Evolutionary conservation across 2,329 filamentous ascomycete genomes (phyloP).

Genomic region (Xylaria sp.): DNA sequence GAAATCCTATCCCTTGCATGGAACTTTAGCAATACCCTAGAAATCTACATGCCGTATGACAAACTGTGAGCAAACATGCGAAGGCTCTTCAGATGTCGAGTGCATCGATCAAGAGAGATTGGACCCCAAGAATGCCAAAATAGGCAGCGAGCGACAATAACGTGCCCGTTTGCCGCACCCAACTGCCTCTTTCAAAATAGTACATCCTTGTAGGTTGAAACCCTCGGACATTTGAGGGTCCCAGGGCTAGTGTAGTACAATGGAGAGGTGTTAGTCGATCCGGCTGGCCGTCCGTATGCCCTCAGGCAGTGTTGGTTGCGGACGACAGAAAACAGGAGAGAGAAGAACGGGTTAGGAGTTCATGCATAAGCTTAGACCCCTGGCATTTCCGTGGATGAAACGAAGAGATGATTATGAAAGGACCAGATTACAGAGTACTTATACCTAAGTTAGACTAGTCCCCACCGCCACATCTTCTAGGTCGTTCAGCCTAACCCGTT

Average conservation of each 20-base stretch:
- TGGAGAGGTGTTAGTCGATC: too few relatives aligned
- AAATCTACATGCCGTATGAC: not conserved
- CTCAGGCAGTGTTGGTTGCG: not conserved
- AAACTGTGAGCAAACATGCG: not conserved
- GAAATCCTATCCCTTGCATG: not conserved
- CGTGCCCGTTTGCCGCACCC: not conserved
- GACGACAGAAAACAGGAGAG: not conserved
- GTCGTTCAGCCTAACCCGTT: not conserved
- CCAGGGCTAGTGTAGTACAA: not conserved
- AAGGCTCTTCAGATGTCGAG: not conserved
- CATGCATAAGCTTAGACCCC: slow-evolving; percentile 6
- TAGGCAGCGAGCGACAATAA: not conserved
- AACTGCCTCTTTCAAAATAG: slow-evolving; percentile 21
- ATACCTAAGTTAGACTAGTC: not conserved
- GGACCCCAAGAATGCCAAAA: not conserved
- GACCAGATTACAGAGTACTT: not conserved
- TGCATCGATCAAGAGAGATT: not conserved
- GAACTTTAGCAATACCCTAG: not conserved
- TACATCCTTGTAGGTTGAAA: not conserved
- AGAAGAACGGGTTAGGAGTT: not conserved
- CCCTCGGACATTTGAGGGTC: slow-evolving; percentile 16
- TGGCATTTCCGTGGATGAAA: slow-evolving; percentile 14
- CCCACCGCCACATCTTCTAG: too few relatives aligned
- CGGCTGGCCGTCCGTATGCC: too few relatives aligned
- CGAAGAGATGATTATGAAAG: slow-evolving; percentile 3